Evolutionary conservation across 192 early-diverging fungal genomes (phyloP), one percentile per base, ranked within the genome.

Genomic region (Spinellus fusiger): DNA sequence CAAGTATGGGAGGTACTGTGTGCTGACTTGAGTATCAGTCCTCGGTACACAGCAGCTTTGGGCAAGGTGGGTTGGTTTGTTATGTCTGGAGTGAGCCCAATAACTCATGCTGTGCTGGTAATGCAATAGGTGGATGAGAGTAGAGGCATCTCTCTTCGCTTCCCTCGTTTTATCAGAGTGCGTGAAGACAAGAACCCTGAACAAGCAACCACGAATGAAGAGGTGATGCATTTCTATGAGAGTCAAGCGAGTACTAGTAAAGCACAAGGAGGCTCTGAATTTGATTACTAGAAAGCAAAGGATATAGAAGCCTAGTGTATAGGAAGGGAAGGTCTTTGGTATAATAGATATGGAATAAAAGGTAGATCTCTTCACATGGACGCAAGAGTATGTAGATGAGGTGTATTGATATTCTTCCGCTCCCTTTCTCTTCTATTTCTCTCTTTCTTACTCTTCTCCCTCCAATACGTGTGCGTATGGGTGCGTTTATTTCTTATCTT

Each of bases 1-100:
- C 73, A 88, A 59, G 95, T 99, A 1, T 98, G 94, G 93, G 98
- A 99, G 75, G 87, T 99, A 31, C 89, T 93, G 56, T 90, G 91
- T 18, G 98, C 98, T 1, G 98, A 99, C 80, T 65, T 99, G 27
- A 95, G 93, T 16, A 91, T 98, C 35, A 97, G 94, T 56, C 95
- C 98, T 1, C 85, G 89, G 15, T 95, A 99, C 67, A 85, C 87
- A 67, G 96, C 98, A 0, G 96, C 85, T 18, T 77, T 85, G 54
- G 96, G 96, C 5, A 71, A 84, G 62, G 90, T 88, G 80, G 20
- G 33, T 22, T 56, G 61, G 44, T 38, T 53, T 7, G 3, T 13
- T 57, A 4, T 57, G 23, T 22, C 6, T 4, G 7, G 22, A 15
- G 15, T 32, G 53, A 35, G 3, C 23, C 35, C 22, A 57, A 15